These are phyloP conservation scores for Arachnomyces sp. DNA, from an alignment of 2,329 filamentous ascomycete species.

Conservation along the genomic window DNA sequence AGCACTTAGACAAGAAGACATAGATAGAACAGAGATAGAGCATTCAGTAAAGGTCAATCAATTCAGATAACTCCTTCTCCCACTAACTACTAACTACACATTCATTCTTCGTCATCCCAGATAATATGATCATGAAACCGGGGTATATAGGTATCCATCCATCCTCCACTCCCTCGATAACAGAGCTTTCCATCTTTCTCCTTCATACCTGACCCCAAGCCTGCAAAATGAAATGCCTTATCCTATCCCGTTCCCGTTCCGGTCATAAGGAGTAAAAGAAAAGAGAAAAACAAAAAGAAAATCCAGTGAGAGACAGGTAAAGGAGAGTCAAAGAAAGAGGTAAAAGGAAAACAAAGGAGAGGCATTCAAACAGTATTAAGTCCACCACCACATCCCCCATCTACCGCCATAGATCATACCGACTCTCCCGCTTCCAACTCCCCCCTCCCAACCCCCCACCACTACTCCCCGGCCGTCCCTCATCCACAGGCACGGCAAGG, in stretches of 20 bases:
- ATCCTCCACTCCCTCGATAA: too few species aligned
- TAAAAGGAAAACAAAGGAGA: constrained; percentile 24
- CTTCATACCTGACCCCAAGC: constrained; percentile 33
- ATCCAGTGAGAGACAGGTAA: constrained; percentile 12
- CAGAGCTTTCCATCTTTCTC: too few species aligned
- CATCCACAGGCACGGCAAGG: constrained; percentile 52
- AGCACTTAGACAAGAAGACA: too few species aligned
- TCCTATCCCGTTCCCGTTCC: constrained; percentile 25
- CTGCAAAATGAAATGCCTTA: constrained; percentile 20
- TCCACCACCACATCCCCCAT: not conserved
- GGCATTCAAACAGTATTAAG: constrained; percentile 11
- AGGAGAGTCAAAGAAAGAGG: constrained; percentile 16
- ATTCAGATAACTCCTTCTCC: too few species aligned
- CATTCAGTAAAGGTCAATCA: too few species aligned
- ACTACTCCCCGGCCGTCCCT: constrained; percentile 30
- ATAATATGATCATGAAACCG: too few species aligned
- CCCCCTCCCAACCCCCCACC: constrained; percentile 15
- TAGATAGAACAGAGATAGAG: too few species aligned
- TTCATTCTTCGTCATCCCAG: too few species aligned
- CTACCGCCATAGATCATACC: constrained; percentile 33
- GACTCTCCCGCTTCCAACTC: constrained; percentile 22
- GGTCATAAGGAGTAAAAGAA: constrained; percentile 7
- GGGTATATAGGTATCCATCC: too few species aligned
- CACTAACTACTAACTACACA: too few species aligned
- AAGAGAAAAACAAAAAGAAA: constrained; percentile 12